These are phyloP conservation scores for Trametes cingulata DNA, from an alignment of 768 basidiomycete species.

Conservation along the genomic window DNA sequence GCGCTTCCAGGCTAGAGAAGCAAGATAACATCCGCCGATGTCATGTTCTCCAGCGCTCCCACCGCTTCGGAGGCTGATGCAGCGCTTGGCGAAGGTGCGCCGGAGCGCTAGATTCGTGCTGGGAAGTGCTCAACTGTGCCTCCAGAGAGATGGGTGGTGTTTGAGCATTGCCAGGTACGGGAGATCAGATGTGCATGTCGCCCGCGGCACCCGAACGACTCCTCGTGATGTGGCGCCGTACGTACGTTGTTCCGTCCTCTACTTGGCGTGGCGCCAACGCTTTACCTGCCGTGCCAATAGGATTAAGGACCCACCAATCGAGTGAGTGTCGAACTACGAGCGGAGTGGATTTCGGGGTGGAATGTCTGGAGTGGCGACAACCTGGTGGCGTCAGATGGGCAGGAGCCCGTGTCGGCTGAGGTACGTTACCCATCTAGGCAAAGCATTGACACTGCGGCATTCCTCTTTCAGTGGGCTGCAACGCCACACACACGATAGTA, in stretches of 20 bases:
- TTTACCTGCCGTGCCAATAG: too few relatives aligned
- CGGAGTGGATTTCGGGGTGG: conserved; percentile 1
- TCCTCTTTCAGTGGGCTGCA: too few relatives aligned
- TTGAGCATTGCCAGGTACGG: neutral
- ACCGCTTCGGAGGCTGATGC: neutral
- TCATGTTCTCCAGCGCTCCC: neutral
- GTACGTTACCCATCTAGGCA: too few relatives aligned
- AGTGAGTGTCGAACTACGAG: neutral
- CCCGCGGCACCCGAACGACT: neutral
- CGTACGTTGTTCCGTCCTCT: neutral
- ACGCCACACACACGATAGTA: too few relatives aligned
- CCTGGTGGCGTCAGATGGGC: too few relatives aligned
- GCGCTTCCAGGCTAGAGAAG: neutral
- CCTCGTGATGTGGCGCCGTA: neutral
- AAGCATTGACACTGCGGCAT: too few relatives aligned
- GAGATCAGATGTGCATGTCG: neutral
- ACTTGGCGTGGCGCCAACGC: neutral
- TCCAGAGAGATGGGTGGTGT: neutral
- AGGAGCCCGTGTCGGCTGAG: too few relatives aligned
- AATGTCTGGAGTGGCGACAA: neutral
- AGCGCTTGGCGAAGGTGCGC: too few relatives aligned
- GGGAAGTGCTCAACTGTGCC: too few relatives aligned
- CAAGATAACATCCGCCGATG: neutral
- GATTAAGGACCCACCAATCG: too few relatives aligned
- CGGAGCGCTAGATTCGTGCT: too few relatives aligned